Evolutionary conservation across 148 eudicot genomes (phyloP), one percentile per base, ranked within the genome.

Genomic region (Drosera capensis): DNA sequence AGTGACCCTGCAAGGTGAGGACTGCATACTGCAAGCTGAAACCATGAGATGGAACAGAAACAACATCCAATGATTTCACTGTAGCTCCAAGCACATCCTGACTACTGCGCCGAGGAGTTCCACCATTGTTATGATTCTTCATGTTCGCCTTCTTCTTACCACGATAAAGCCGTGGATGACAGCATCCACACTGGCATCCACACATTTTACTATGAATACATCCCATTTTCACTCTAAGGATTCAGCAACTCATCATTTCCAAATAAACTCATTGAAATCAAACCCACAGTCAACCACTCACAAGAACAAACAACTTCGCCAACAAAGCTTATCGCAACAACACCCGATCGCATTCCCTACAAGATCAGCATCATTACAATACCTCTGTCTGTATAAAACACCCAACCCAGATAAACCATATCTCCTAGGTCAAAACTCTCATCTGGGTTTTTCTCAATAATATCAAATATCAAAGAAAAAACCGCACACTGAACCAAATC

Each of bases 131-230:
- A 14, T 42, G 49, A n/a, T 52, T 55, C 40, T 61, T 71, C 25
- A 1, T 62, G 40, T 16, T 55, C 49, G 38, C 48, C 38, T 18
- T 64, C 54, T n/a, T n/a, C n/a, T n/a, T n/a, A n/a, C n/a, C n/a
- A n/a, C n/a, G n/a, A n/a, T n/a, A n/a, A n/a, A n/a, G n/a, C n/a
- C n/a, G n/a, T n/a, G n/a, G n/a, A n/a, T n/a, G n/a, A n/a, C n/a
- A n/a, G n/a, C n/a, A n/a, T n/a, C n/a, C n/a, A n/a, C n/a, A n/a
- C 40, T 29, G 71, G 13, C 48, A 54, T 14, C 62, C 40, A 58
- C 86, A 80, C 45, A 94, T 80, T 58, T 83, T 88, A 19, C 79
- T 71, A 67, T 68, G 68, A 45, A 80, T 70, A 62, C 97, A 88
- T 20, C 97, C 97, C 97, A 86, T 41, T 65, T 53, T 34, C 13